A percentile compares a stretch with the other conserved stretches of the same genome.
Conservation (phyloP, 2,329 filamentous ascomycete genomes). For the Cladosporium phlei region DNA sequence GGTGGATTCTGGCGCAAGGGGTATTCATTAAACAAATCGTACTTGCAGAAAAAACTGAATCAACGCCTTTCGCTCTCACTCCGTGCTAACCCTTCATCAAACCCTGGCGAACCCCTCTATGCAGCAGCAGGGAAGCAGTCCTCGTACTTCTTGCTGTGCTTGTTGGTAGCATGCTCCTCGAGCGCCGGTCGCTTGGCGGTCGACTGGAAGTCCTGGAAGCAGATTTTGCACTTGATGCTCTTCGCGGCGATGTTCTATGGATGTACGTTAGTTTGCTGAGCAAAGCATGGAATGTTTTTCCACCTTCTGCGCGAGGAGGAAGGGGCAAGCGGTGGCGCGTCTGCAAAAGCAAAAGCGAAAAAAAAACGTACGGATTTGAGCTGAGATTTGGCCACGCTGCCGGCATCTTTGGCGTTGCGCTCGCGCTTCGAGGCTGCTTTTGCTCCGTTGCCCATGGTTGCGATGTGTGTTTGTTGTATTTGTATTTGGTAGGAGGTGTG, state of each 20-base stretch:
- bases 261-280: background rate
- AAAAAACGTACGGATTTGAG: conserved; percentile 19
- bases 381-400: conserved; percentile 27
- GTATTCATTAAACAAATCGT: no score
- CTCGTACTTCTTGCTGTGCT: conserved; percentile 66
- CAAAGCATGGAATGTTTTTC: background rate
- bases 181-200: conserved; percentile 69
- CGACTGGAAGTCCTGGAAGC: conserved; percentile 74
- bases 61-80: background rate
- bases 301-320: background rate
- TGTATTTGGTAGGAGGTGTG: no score
- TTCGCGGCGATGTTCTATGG: conserved; percentile 65
- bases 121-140: conserved; percentile 56
- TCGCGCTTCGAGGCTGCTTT: conserved; percentile 69
- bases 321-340: no score
- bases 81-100: background rate
- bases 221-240: conserved; percentile 70
- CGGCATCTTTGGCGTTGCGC: conserved; percentile 61
- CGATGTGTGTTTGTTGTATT: background rate
- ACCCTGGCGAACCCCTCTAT: background rate
- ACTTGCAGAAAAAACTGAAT: background rate
- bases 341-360: background rate
- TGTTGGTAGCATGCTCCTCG: conserved; percentile 67
- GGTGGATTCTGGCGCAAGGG: no score
- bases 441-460: conserved; percentile 44